Conservation (phyloP, 1,284 basidiomycete species). For the Omphalotus olearius region DNA sequence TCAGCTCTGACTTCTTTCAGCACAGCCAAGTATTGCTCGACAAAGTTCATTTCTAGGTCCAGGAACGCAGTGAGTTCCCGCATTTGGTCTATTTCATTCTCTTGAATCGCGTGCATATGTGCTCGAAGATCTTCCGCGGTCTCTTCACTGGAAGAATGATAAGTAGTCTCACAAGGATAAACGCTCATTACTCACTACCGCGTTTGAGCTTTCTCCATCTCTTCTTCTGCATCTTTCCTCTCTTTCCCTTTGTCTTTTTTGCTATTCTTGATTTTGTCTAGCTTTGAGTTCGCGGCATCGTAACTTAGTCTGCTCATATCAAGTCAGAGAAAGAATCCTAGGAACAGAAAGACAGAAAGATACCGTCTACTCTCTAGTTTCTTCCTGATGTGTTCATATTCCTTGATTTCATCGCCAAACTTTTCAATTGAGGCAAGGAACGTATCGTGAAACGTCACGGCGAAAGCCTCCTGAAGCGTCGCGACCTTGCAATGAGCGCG, state of each 20-base stretch:
- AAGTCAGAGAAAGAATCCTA: not conserved
- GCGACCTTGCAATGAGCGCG: constrained; percentile 81
- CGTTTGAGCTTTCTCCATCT: constrained; percentile 11
- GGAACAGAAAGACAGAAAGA: constrained; percentile 14
- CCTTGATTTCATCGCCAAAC: constrained; percentile 64
- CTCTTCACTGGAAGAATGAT: constrained; percentile 58
- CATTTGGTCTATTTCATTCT: constrained; percentile 68
- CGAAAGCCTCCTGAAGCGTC: constrained; percentile 75
- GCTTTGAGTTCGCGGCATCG: constrained; percentile 67
- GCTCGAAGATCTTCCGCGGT: constrained; percentile 73
- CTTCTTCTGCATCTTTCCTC: constrained; percentile 14
- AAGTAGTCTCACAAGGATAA: not conserved
- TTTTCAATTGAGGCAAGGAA: constrained; percentile 64
- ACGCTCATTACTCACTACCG: constrained; percentile 10
- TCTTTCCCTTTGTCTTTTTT: constrained; percentile 15
- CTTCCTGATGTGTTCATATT: constrained; percentile 67
- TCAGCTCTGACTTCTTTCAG: constrained; percentile 60
- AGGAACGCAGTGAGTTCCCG: constrained; percentile 66
- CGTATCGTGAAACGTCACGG: constrained; percentile 63
- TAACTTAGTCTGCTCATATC: constrained; percentile 54
- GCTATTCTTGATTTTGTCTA: constrained; percentile 54
- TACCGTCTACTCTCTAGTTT: constrained; percentile 80
- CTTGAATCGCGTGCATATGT: constrained; percentile 73
- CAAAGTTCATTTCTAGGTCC: constrained; percentile 69
- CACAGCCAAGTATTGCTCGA: constrained; percentile 66